phyloP scores from a whole-genome alignment of 225 moss, liverwort and hornwort species.

The Sphagnum tenellum region DNA sequence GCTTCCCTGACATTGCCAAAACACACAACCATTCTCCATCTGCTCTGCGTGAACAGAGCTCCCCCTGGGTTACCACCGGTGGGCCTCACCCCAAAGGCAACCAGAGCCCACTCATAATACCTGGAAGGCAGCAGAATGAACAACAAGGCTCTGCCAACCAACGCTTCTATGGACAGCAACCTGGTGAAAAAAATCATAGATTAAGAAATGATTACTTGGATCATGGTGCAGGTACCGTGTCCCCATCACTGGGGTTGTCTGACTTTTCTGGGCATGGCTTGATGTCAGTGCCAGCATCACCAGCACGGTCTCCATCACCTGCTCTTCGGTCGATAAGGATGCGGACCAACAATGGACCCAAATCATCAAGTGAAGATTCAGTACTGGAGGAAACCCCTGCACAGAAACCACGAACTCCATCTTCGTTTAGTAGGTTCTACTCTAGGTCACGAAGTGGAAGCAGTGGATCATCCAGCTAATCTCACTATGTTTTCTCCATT shows the following conservation, averaged over 20 bases:
- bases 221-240: neutral
- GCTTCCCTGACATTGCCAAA: slow-evolving; percentile 2
- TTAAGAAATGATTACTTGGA: neutral
- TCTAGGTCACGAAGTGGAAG: slow-evolving; percentile 36
- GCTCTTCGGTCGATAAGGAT: slow-evolving; percentile 22
- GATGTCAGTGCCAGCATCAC: slow-evolving; percentile 25
- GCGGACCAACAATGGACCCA: slow-evolving; percentile 11
- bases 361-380: neutral
- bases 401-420: slow-evolving; percentile 22
- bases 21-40: slow-evolving; percentile 17
- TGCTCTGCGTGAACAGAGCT: slow-evolving; percentile 9
- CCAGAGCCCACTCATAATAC: too few species aligned
- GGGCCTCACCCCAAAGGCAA: too few species aligned
- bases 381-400: slow-evolving; percentile 11
- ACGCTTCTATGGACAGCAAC: slow-evolving; percentile 12
- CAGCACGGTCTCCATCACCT: slow-evolving; percentile 17
- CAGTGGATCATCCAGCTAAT: slow-evolving; percentile 21
- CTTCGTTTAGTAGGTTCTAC: slow-evolving; percentile 50
- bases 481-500: too few species aligned
- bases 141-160: neutral
- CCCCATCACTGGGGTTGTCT: slow-evolving; percentile 14
- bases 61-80: too few species aligned
- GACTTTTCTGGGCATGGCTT: slow-evolving; percentile 16
- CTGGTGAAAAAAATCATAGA: neutral
- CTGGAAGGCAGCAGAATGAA: too few species aligned